Evolutionary conservation across 1,284 basidiomycete genomes (phyloP), one percentile per base, ranked within the genome.

Genomic region (Lentinus polychrous): DNA sequence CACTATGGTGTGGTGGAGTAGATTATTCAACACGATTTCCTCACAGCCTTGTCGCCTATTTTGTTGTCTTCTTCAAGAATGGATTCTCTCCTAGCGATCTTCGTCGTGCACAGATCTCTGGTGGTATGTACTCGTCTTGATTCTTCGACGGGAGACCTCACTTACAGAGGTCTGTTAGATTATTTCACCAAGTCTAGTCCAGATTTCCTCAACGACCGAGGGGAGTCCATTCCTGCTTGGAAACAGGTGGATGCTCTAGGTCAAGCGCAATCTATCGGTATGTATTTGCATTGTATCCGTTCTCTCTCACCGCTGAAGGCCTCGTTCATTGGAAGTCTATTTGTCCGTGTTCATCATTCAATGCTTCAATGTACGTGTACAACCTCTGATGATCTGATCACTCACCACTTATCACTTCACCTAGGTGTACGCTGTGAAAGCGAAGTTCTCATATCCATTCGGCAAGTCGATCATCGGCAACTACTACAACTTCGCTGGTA

Each of bases 341-440:
- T 69, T 83, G 15, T 78, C 79, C 2, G 70, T 85, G 32, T 83
- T 83, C 66, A 79, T 84, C 53, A 73, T 72, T 15, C 82, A 85
- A 58, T 83, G 80, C 62, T 85, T 84, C 70, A 84, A 85, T 58
- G 80, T 79, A 55, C 22, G 72, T 57, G 27, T 3, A 31, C 11
- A 7, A 17, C 32, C 36, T 20, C 15, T 40, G 27, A 12, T 23
- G 8, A 36, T 20, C 3, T 39, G 20, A 17, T 8, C n/a, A 11
- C 6, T 22, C 17, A 34, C 15, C 43, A 12, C 35, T 17, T 35
- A 24, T 36, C 15, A 35, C 44, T 15, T 41, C 45, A 1, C 27
- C 3, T 50, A 80, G 77, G 76, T 83, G 22, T 85, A 81, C 56
- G 81, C 81, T 0, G 81, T 83, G 39, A 85, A 85, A 65, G 81